These are phyloP conservation scores for Aegilops longissima DNA, from an alignment of 176 grass and related monocot genomes.

Conservation along the genomic window DNA sequence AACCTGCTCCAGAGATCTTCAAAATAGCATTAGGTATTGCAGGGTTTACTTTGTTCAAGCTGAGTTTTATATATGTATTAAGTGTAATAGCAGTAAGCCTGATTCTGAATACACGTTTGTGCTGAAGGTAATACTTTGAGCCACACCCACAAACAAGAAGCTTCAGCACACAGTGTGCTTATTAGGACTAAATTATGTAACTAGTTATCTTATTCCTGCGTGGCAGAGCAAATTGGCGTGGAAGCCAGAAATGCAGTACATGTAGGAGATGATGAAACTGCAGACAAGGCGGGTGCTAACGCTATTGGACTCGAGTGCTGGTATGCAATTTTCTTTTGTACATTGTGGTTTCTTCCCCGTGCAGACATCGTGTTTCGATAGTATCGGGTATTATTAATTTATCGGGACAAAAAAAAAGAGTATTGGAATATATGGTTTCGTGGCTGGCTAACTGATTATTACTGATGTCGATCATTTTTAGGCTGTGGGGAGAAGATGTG, in stretches of 20 bases:
- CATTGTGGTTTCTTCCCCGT: background rate
- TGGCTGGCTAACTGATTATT: slow-evolving; percentile 15
- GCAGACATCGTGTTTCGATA: background rate
- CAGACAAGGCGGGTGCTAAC: slow-evolving; percentile 67
- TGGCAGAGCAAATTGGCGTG: slow-evolving; percentile 67
- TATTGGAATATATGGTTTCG: background rate
- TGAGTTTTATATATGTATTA: background rate
- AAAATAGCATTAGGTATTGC: slow-evolving; percentile 71
- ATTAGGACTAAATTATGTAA: background rate
- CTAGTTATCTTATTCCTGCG: background rate
- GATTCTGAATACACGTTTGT: background rate
- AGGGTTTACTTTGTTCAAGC: background rate
- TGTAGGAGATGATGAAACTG: slow-evolving; percentile 84
- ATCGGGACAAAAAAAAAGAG: background rate
- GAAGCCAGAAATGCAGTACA: slow-evolving; percentile 60
- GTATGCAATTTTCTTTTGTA: slow-evolving; percentile 27
- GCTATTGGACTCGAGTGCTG: slow-evolving; percentile 84
- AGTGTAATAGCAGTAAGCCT: background rate
- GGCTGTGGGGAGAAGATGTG: slow-evolving; percentile 84
- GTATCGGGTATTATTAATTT: background rate
- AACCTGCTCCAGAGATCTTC: slow-evolving; percentile 91
- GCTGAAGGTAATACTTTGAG: background rate
- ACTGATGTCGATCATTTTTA: slow-evolving; percentile 6
- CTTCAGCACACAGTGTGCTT: background rate
- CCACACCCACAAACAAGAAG: background rate